Evolutionary conservation across 257 asterid genomes (phyloP).

Genomic region (Solanum pennellii): DNA sequence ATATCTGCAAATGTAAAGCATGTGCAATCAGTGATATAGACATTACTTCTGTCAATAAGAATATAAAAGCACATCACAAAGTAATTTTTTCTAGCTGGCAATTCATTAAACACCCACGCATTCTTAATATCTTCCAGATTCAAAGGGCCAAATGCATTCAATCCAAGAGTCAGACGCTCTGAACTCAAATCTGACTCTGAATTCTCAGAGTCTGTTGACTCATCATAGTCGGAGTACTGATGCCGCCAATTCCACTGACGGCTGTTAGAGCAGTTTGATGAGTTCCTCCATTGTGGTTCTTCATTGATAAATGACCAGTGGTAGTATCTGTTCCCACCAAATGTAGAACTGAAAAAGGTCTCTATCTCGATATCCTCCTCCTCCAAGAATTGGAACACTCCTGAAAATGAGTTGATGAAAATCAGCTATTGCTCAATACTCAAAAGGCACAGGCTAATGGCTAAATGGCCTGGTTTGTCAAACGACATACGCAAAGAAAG

Average conservation of each 20-base stretch:
- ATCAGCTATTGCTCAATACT: background rate
- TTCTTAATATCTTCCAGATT: constrained; percentile 68
- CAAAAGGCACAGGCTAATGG: background rate
- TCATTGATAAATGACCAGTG: constrained; percentile 47
- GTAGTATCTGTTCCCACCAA: constrained; percentile 38
- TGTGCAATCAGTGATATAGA: background rate
- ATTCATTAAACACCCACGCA: constrained; percentile 45
- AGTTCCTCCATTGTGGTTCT: constrained; percentile 37
- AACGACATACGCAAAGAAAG: background rate
- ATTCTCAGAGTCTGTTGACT: constrained; percentile 25
- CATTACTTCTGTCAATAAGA: background rate
- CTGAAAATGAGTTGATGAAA: constrained; percentile 13
- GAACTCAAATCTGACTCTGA: constrained; percentile 25
- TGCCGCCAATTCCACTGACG: constrained; percentile 17
- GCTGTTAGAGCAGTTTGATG: constrained; percentile 37
- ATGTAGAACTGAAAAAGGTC: constrained; percentile 41
- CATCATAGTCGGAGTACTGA: constrained; percentile 37
- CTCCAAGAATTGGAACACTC: constrained; percentile 37
- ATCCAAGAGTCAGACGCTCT: constrained; percentile 68
- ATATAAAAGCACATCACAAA: background rate
- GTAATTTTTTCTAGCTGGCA: background rate
- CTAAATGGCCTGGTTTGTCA: background rate
- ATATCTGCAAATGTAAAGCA: constrained; percentile 38
- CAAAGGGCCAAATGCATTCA: constrained; percentile 67
- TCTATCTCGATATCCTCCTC: constrained; percentile 50